Conservation (phyloP, 345 rosid genomes). For the Reutealis trisperma region DNA sequence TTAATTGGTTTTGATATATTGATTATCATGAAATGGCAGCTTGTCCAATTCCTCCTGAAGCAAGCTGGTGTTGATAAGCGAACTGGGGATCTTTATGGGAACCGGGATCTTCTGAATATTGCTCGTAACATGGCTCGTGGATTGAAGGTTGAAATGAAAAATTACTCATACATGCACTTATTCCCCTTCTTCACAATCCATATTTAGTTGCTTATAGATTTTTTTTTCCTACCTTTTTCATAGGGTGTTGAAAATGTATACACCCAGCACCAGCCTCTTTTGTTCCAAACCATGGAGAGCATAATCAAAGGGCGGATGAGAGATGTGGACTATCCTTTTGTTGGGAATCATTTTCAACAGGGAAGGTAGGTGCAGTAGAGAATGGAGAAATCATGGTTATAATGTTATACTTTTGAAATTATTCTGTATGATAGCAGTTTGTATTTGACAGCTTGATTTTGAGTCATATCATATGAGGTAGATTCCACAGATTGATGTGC, state of each 20-base stretch:
- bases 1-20: slow-evolving; percentile 27
- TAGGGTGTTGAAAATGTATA: slow-evolving; percentile 98
- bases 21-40: slow-evolving; percentile 52
- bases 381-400: neutral
- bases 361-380: slow-evolving; percentile 62
- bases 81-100: slow-evolving; percentile 94
- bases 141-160: slow-evolving; percentile 63
- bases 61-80: slow-evolving; percentile 96
- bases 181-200: neutral
- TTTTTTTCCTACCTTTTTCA: neutral
- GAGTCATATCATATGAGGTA: neutral
- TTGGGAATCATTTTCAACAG: slow-evolving; percentile 94
- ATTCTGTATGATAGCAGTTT: neutral
- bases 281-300: slow-evolving; percentile 94
- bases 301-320: slow-evolving; percentile 83
- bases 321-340: slow-evolving; percentile 92
- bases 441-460: neutral
- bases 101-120: slow-evolving; percentile 88
- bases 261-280: slow-evolving; percentile 97
- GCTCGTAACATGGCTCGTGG: slow-evolving; percentile 99
- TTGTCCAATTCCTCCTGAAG: slow-evolving; percentile 89
- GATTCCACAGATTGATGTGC: neutral
- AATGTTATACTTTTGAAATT: slow-evolving; percentile 1
- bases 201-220: neutral
- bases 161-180: neutral